Evolutionary conservation across 2,329 filamentous ascomycete species (phyloP).

Genomic region (Ceratocystis eucalypticola): DNA sequence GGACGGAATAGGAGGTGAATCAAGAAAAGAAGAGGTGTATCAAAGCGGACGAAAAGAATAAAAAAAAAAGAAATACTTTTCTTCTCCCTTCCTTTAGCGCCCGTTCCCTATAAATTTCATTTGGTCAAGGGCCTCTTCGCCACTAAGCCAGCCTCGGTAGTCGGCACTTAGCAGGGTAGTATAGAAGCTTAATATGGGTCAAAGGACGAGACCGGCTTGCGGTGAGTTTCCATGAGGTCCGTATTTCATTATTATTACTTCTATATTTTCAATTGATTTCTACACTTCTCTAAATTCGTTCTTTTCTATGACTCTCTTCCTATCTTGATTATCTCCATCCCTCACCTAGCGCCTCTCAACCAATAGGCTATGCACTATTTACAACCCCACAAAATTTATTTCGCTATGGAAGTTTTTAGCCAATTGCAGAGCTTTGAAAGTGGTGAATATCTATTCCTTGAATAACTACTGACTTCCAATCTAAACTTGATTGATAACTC

Average conservation of each 20-base stretch:
- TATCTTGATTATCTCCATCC: background rate
- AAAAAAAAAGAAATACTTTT: background rate
- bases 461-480: background rate
- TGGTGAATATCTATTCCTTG: background rate
- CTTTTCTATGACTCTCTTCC: background rate
- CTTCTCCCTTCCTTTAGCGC: background rate
- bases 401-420: background rate
- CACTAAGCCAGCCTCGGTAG: background rate
- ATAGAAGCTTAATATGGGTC: background rate
- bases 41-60: slow-evolving; percentile 1
- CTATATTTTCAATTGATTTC: background rate
- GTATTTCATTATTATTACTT: background rate
- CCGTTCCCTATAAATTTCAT: background rate
- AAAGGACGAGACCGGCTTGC: background rate
- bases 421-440: background rate
- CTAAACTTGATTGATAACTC: background rate
- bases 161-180: background rate
- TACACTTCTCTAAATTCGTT: background rate
- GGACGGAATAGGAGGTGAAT: background rate
- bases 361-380: background rate
- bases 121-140: background rate
- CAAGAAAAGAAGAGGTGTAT: background rate
- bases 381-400: background rate
- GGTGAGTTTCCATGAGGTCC: background rate
- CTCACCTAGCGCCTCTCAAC: background rate